Evolutionary conservation across 106 monocot genomes (phyloP).

Genomic region (Dioscorea zingiberensis): DNA sequence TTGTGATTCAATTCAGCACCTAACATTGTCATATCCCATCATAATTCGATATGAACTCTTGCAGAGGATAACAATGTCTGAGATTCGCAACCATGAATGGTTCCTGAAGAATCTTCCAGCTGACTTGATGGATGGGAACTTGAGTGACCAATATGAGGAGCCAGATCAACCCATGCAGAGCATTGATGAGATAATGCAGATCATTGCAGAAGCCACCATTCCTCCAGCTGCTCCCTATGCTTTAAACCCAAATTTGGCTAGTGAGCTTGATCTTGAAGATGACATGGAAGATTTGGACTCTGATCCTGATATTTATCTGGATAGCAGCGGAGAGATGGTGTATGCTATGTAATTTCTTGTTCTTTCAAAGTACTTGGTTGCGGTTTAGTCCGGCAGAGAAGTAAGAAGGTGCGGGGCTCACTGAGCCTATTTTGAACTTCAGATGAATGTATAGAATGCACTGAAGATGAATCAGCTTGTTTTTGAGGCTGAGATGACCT

Average conservation of each 20-base stretch:
- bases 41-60: background rate
- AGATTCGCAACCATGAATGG: conserved; percentile 74
- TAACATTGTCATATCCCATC: background rate
- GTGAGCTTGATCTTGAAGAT: conserved; percentile 56
- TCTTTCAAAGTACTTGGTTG: background rate
- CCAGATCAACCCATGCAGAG: conserved; percentile 49
- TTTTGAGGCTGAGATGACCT: too few species aligned
- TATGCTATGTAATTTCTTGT: conserved; percentile 55
- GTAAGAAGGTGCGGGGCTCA: too few species aligned
- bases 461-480: too few species aligned
- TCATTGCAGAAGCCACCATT: conserved; percentile 77
- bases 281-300: conserved; percentile 76
- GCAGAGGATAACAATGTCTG: conserved; percentile 73
- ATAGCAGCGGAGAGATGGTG: conserved; percentile 79
- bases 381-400: too few species aligned
- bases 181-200: conserved; percentile 71
- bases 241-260: conserved; percentile 29
- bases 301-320: conserved; percentile 69
- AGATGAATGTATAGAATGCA: too few species aligned
- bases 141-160: conserved; percentile 51
- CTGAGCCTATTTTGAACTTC: too few species aligned
- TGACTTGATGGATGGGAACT: conserved; percentile 67
- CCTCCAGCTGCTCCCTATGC: conserved; percentile 49
- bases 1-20: background rate
- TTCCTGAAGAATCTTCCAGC: conserved; percentile 67